phyloP scores from a whole-genome alignment of 257 asterid species.

The Gentiana straminea region DNA sequence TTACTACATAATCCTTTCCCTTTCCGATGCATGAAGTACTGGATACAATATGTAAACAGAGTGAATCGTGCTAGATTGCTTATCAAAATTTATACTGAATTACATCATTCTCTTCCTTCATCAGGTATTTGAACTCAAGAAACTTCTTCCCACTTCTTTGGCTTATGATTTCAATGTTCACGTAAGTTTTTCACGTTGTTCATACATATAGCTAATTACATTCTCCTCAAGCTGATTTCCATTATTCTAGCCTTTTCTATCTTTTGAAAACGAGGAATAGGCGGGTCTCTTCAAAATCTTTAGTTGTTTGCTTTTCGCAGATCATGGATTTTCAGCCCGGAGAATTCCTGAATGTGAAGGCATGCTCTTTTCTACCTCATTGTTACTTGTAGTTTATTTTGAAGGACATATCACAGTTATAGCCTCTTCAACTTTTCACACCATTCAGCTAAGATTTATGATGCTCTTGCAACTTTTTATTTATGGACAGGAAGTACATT shows the following conservation, averaged over 20 bases:
- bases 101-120: background rate
- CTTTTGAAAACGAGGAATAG: no score
- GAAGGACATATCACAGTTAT: background rate
- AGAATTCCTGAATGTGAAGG: constrained; percentile 94
- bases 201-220: background rate
- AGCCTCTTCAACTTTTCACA: no score
- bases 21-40: no score
- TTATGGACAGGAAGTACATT: constrained; percentile 77
- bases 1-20: no score
- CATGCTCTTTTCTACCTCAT: constrained; percentile 16
- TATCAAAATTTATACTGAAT: constrained; percentile 4
- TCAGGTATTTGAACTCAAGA: constrained; percentile 87
- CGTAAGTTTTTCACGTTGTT: constrained; percentile 32
- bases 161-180: constrained; percentile 84
- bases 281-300: no score
- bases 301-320: constrained; percentile 25
- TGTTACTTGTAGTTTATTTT: background rate
- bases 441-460: background rate
- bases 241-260: no score
- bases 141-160: constrained; percentile 80
- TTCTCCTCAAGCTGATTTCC: background rate
- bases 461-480: constrained; percentile 9
- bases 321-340: constrained; percentile 99
- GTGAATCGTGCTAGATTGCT: background rate
- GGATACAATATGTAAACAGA: no score